Evolutionary conservation across 257 asterid genomes (phyloP).

Genomic region (Lycium barbarum): DNA sequence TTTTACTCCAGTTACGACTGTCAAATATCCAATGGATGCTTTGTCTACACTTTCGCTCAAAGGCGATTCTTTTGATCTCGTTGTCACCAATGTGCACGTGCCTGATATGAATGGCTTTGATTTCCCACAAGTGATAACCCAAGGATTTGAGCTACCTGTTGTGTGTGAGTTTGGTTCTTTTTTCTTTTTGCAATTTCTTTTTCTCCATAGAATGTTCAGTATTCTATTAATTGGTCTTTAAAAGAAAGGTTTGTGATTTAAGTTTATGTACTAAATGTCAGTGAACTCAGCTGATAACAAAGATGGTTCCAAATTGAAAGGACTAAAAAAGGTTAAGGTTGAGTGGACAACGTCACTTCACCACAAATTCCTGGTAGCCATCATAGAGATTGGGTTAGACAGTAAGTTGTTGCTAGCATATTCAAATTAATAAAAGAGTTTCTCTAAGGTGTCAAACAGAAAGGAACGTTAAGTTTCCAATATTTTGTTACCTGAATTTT

Average conservation of each 20-base stretch:
- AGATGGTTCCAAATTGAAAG: no score
- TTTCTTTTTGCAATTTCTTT: neutral
- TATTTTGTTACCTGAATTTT: neutral
- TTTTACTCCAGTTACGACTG: constrained; percentile 51
- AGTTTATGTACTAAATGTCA: constrained; percentile 30
- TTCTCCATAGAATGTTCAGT: neutral
- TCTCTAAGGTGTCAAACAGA: neutral
- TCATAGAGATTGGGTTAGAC: constrained; percentile 57
- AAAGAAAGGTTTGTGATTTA: constrained; percentile 3
- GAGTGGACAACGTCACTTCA: constrained; percentile 66
- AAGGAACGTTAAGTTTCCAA: neutral
- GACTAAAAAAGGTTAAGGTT: constrained; percentile 36
- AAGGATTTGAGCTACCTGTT: constrained; percentile 61
- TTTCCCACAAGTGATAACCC: constrained; percentile 48
- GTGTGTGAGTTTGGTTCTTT: constrained; percentile 47
- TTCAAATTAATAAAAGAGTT: neutral
- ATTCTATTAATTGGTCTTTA: neutral
- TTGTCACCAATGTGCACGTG: constrained; percentile 61
- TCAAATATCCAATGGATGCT: constrained; percentile 56
- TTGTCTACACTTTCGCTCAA: constrained; percentile 49
- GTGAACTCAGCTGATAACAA: constrained; percentile 60
- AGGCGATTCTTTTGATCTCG: constrained; percentile 50
- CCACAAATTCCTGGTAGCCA: constrained; percentile 65
- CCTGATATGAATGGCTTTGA: constrained; percentile 60
- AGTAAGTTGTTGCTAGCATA: constrained; percentile 50